Evolutionary conservation across 495 filamentous ascomycete genomes (phyloP), one percentile per base, ranked within the genome.

Genomic region (Penicillium nucicola): DNA sequence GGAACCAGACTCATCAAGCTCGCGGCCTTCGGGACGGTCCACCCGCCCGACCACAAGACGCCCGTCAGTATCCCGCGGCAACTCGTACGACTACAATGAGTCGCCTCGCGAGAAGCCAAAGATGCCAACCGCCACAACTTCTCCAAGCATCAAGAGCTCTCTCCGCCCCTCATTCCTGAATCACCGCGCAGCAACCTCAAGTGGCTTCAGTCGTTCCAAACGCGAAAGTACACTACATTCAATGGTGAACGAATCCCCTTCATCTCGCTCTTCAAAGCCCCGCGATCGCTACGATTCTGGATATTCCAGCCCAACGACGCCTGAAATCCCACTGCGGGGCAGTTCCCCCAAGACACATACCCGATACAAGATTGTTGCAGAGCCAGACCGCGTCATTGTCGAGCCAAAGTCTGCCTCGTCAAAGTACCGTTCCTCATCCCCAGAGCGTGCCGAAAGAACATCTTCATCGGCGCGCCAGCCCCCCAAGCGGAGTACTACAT

Each of bases 231-330:
- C 31, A 10, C 59, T 69, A 30, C 31, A 56, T 17, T 39, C 55
- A 17, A 69, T 66, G 66, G 56, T 48, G 17, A 55, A 52, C 15
- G 48, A 60, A 17, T 36, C 56, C 7, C 60, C 67, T 9, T 33
- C 53, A 8, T 33, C 52, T 22, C 71, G 72, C 5, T 48, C 73
- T 14, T 65, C 74, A 5, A 75, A 66, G 45, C 50, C 66, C 14
- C 50, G 67, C 4, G 68, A 76, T 5, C 59, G 64, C 43, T 58
- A 72, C 20, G 77, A 79, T 36, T 77, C 75, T 4, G 72, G 72
- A 10, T 74, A 77, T 47, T 76, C 70, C 10, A 77, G 72, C 47
- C 67, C 75, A 33, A 63, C 61, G 30, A 74, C 71, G 1, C 66
- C 74, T 11, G 72, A 76, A 19, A 65, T 69, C 48, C 42, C 52